Evolutionary conservation across 1,284 basidiomycete genomes (phyloP).

Genomic region (Testicularia cyperi): DNA sequence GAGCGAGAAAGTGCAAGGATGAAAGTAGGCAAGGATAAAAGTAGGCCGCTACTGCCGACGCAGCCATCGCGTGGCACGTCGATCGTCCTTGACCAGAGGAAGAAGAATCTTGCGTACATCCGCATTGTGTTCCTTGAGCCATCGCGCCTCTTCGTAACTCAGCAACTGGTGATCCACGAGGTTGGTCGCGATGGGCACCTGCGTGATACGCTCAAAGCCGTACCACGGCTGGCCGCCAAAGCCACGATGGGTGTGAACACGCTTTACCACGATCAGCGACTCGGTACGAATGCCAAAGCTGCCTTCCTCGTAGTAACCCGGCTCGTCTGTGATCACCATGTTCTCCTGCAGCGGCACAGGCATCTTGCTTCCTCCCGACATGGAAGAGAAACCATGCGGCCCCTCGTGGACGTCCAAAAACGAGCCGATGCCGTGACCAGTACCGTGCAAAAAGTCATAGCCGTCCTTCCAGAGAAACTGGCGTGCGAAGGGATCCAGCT

Average conservation of each 20-base stretch:
- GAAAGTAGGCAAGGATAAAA: too few species aligned
- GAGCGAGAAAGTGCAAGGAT: too few species aligned
- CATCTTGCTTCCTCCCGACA: constrained; percentile 37
- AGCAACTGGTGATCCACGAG: constrained; percentile 57
- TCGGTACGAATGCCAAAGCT: constrained; percentile 55
- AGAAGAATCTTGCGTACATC: constrained; percentile 38
- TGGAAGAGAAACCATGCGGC: constrained; percentile 47
- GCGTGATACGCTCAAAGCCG: constrained; percentile 60
- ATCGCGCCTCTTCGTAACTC: constrained; percentile 45
- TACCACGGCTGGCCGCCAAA: constrained; percentile 54
- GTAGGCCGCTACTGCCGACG: constrained; percentile 45
- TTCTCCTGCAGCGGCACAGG: constrained; percentile 38
- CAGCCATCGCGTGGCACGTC: constrained; percentile 45
- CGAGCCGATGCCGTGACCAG: constrained; percentile 53
- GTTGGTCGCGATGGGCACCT: constrained; percentile 52
- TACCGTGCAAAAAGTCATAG: constrained; percentile 49
- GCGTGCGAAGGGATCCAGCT: constrained; percentile 50
- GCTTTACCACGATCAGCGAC: constrained; percentile 43
- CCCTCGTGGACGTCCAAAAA: constrained; percentile 56
- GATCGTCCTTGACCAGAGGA: constrained; percentile 53
- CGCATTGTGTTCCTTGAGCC: constrained; percentile 60
- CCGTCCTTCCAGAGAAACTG: constrained; percentile 52
- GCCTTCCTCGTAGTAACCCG: constrained; percentile 56
- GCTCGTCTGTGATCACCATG: constrained; percentile 54
- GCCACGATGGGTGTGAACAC: constrained; percentile 37